phyloP scores from a whole-genome alignment of 1,139 yeast species.

The Candida gigantensis region DNA sequence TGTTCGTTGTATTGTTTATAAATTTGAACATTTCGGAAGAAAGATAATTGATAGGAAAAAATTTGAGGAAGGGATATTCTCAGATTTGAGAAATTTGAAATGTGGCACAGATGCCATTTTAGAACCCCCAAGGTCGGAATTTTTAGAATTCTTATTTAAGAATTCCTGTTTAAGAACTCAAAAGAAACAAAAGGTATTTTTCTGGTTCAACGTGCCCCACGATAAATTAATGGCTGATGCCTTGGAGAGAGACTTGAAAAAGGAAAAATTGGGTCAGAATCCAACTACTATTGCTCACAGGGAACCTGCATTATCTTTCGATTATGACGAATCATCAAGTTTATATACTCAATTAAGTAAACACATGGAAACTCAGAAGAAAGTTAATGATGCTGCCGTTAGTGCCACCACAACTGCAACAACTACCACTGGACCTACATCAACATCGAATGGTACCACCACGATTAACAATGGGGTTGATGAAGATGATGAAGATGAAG shows the following conservation, averaged over 20 bases:
- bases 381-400: constrained; percentile 7
- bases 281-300: constrained; percentile 61
- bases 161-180: constrained; percentile 91
- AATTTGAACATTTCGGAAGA: constrained; percentile 89
- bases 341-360: constrained; percentile 50
- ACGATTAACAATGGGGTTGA: not conserved
- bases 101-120: constrained; percentile 86
- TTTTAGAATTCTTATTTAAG: constrained; percentile 79
- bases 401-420: constrained; percentile 6
- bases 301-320: constrained; percentile 67
- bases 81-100: constrained; percentile 84
- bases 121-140: constrained; percentile 85
- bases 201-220: constrained; percentile 96
- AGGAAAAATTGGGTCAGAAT: constrained; percentile 58
- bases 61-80: constrained; percentile 95
- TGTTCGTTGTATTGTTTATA: constrained; percentile 85
- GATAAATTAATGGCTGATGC: constrained; percentile 94
- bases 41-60: constrained; percentile 82
- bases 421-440: not conserved
- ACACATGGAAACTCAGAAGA: constrained; percentile 42
- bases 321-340: constrained; percentile 49
- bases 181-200: constrained; percentile 94
- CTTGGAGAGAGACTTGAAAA: constrained; percentile 85
- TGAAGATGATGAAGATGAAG: too few relatives aligned
- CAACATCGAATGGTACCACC: not conserved